Conservation (phyloP, 805 yeast genomes). For the Candida boidinii region DNA sequence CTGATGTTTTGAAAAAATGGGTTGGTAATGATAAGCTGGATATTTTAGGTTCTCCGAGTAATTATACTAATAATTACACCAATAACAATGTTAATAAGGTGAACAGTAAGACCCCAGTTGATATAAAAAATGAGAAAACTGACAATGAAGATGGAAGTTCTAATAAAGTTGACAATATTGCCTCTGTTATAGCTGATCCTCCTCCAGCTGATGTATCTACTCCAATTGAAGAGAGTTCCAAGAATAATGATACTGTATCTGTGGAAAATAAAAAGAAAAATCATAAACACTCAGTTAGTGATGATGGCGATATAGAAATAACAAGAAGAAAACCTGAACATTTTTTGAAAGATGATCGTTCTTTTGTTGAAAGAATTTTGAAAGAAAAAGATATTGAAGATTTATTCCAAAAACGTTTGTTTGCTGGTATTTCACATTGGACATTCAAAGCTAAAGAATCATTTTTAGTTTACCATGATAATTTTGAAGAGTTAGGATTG, state of each 20-base stretch:
- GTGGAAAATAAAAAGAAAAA: slow-evolving; percentile 7
- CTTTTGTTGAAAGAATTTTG: slow-evolving; percentile 76
- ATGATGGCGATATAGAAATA: slow-evolving; percentile 30
- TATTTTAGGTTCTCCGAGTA: slow-evolving; percentile 31
- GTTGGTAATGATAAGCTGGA: slow-evolving; percentile 78
- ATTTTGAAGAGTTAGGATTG: slow-evolving; percentile 59
- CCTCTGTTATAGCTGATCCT: slow-evolving; percentile 27
- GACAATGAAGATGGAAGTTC: not conserved
- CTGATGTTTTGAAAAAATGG: slow-evolving; percentile 61
- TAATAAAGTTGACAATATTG: slow-evolving; percentile 25
- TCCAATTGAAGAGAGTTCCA: not conserved
- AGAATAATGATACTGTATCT: not conserved
- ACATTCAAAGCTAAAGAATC: slow-evolving; percentile 73
- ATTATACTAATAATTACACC: too few relatives aligned
- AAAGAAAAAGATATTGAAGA: slow-evolving; percentile 71
- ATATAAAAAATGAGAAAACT: not conserved
- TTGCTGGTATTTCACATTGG: slow-evolving; percentile 70
- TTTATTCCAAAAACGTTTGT: slow-evolving; percentile 61
- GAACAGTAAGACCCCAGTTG: not conserved
- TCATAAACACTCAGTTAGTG: slow-evolving; percentile 39
- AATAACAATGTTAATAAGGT: too few relatives aligned
- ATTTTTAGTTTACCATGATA: slow-evolving; percentile 49
- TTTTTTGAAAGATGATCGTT: slow-evolving; percentile 54
- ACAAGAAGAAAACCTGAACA: slow-evolving; percentile 18
- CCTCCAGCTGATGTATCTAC: too few relatives aligned